Conservation (phyloP, 2,329 filamentous ascomycete species). For the Monilinia fructicola region DNA sequence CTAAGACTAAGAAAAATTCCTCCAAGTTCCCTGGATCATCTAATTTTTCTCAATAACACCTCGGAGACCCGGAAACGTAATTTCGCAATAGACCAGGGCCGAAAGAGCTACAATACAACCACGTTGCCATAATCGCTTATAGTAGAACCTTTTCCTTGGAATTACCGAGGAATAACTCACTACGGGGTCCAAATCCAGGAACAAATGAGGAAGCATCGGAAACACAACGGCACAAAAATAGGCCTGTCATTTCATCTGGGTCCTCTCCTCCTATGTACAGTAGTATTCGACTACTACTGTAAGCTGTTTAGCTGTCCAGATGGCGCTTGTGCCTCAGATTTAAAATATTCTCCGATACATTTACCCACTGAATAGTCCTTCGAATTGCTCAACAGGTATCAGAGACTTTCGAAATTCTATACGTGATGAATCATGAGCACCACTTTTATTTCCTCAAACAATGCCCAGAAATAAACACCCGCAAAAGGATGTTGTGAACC, state of each 20-base stretch:
- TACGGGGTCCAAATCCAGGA: conserved; percentile 13
- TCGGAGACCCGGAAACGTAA: conserved; percentile 4
- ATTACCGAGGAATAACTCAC: conserved; percentile 12
- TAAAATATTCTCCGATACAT: conserved; percentile 23
- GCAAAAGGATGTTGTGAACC: conserved; percentile 20
- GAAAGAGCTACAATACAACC: conserved; percentile 6
- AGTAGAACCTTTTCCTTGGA: conserved; percentile 2
- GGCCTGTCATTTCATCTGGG: conserved; percentile 2
- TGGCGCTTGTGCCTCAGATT: conserved; percentile 23
- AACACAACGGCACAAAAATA: conserved; percentile 3
- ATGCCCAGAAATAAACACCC: conserved; percentile 18
- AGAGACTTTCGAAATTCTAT: not conserved
- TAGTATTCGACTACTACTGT: not conserved
- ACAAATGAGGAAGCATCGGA: conserved; percentile 2
- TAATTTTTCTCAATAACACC: not conserved
- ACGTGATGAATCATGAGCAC: conserved; percentile 20
- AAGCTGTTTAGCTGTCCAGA: not conserved
- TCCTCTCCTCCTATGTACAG: not conserved
- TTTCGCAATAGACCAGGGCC: conserved; percentile 1
- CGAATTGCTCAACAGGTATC: conserved; percentile 5
- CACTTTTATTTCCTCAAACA: conserved; percentile 22
- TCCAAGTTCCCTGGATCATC: not conserved
- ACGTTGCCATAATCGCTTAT: conserved; percentile 7
- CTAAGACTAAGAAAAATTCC: conserved; percentile 1
- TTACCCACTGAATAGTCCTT: conserved; percentile 17